A percentile compares a stretch with the other conserved stretches of the same genome.
Conservation (phyloP, 2,329 filamentous ascomycete species). For the Colletotrichum simmondsii region DNA sequence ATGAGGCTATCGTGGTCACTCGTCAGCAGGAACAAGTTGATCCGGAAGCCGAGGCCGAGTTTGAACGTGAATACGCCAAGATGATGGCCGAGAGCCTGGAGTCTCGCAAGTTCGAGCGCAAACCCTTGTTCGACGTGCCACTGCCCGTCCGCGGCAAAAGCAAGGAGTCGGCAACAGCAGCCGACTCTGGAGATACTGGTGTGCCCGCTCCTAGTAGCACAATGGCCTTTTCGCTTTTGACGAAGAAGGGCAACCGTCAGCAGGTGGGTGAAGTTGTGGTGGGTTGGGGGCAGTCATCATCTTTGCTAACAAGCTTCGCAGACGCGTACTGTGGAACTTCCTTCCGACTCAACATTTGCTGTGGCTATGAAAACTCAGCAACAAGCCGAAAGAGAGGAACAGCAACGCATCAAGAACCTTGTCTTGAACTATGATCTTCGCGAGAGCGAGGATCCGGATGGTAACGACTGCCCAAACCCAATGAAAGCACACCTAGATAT, state of each 20-base stretch:
- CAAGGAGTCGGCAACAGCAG: slow-evolving; percentile 37
- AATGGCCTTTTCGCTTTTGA: slow-evolving; percentile 98
- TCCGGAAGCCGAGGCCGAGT: slow-evolving; percentile 94
- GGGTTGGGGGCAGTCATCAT: no score
- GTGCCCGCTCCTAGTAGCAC: slow-evolving; percentile 55
- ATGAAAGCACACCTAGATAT: slow-evolving; percentile 60
- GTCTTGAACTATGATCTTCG: slow-evolving; percentile 96
- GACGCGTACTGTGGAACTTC: slow-evolving; percentile 91
- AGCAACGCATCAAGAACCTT: slow-evolving; percentile 97
- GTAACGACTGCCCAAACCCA: slow-evolving; percentile 66
- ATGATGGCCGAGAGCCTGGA: slow-evolving; percentile 98
- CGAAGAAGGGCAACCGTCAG: slow-evolving; percentile 94
- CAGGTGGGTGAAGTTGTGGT: slow-evolving; percentile 67
- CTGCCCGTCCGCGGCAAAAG: slow-evolving; percentile 84
- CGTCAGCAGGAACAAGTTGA: slow-evolving; percentile 91
- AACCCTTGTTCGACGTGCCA: slow-evolving; percentile 94
- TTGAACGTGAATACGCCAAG: slow-evolving; percentile 97
- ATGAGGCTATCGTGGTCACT: slow-evolving; percentile 92
- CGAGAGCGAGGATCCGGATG: slow-evolving; percentile 82
- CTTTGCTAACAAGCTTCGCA: slow-evolving; percentile 48
- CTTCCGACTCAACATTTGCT: slow-evolving; percentile 92
- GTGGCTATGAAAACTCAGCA: slow-evolving; percentile 97
- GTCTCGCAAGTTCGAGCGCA: slow-evolving; percentile 94
- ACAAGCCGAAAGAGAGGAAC: slow-evolving; percentile 93
- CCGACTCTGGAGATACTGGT: slow-evolving; percentile 26